These are phyloP conservation scores for Polyplosphaeria fusca DNA, from an alignment of 495 filamentous ascomycete genomes.

Conservation along the genomic window DNA sequence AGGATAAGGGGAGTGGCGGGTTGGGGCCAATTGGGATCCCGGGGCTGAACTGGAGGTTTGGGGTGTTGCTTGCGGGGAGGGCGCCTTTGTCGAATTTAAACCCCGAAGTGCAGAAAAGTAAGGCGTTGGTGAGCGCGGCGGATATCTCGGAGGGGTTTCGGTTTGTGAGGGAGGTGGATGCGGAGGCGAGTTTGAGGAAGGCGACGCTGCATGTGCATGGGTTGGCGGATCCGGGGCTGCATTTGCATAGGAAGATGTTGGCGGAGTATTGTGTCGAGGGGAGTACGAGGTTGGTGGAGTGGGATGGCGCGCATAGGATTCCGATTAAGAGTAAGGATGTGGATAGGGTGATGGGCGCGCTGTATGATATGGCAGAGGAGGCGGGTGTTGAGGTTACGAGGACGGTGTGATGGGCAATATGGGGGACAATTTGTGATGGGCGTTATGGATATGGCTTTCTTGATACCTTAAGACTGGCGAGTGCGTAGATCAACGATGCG, in stretches of 20 bases:
- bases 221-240: constrained; percentile 51
- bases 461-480: no score
- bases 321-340: constrained; percentile 57
- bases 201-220: constrained; percentile 66
- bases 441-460: neutral
- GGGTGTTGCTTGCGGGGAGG: constrained; percentile 55
- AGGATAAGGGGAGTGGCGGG: constrained; percentile 19
- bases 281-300: constrained; percentile 52
- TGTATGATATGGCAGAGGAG: constrained; percentile 45
- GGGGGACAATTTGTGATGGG: no score
- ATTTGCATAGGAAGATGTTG: constrained; percentile 51
- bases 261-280: constrained; percentile 49
- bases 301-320: constrained; percentile 60
- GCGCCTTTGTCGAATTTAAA: constrained; percentile 51
- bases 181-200: constrained; percentile 41
- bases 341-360: constrained; percentile 46
- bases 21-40: constrained; percentile 27
- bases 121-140: constrained; percentile 35
- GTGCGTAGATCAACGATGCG: neutral
- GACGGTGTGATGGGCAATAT: constrained; percentile 10
- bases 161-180: constrained; percentile 35
- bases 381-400: constrained; percentile 33
- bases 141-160: constrained; percentile 41
- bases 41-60: constrained; percentile 40
- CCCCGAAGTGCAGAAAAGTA: constrained; percentile 28